These are phyloP conservation scores for Paraphoma chrysanthemicola DNA, from an alignment of 2,329 filamentous ascomycete genomes.

Conservation along the genomic window DNA sequence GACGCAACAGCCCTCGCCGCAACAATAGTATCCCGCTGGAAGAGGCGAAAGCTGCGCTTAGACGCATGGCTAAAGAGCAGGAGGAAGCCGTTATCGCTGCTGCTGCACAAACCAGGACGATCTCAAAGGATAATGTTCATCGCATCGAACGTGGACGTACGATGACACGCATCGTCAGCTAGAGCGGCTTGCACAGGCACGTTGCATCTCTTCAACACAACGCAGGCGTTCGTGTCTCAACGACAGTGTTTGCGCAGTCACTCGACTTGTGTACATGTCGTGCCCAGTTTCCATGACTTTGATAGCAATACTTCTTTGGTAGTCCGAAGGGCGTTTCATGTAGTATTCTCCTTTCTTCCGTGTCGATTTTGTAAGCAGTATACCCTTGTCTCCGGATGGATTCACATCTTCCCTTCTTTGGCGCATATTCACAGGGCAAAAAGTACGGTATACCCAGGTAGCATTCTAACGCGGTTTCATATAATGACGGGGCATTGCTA, in stretches of 20 bases:
- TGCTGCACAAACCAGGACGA: conserved; percentile 10
- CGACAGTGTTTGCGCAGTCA: not conserved
- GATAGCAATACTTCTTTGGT: too few relatives aligned
- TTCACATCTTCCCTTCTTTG: conserved; percentile 1
- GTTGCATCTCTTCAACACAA: not conserved
- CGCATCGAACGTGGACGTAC: conserved; percentile 27
- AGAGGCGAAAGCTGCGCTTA: conserved; percentile 34
- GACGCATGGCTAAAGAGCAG: conserved; percentile 36
- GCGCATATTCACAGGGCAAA: conserved; percentile 13
- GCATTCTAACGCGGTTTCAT: not conserved
- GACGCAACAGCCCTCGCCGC: conserved; percentile 34
- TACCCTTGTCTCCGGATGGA: not conserved
- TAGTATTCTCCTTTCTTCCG: too few relatives aligned
- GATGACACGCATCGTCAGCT: conserved; percentile 18
- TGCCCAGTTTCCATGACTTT: too few relatives aligned
- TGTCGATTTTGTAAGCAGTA: not conserved
- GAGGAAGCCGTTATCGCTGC: conserved; percentile 26
- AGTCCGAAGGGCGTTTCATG: too few relatives aligned
- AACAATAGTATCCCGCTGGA: conserved; percentile 39
- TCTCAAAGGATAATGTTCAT: conserved; percentile 18
- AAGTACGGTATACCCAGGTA: conserved; percentile 20
- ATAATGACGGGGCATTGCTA: not conserved
- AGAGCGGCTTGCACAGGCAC: not conserved
- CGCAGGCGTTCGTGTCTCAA: not conserved
- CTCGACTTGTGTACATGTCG: too few relatives aligned